Base-by-base conservation (phyloP, 23 red algal genomes). In the Chondrus crispus region DNA sequence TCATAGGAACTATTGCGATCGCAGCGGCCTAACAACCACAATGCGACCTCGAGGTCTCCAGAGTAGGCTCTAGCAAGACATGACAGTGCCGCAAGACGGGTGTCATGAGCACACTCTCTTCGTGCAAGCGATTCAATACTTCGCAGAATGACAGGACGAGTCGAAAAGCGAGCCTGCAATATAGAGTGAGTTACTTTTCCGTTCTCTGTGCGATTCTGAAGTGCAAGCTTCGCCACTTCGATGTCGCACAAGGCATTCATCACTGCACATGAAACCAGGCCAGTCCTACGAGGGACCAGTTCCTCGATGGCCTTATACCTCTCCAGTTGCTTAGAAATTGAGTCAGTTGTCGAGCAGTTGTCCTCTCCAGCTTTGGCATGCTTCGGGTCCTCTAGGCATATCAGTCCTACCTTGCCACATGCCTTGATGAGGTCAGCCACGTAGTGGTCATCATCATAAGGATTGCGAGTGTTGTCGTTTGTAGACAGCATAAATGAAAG, bases 391-490 rank as follows among this genome's bases (percentile, higher is more conserved):
- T 57, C 88, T 19, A 81, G n/a, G 51, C 77, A 92, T 36, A 69
- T 71, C 3, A 92, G 55, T 28, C 74, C 62, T 32, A 92, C 88
- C 40, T 44, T 43, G 18, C 63, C 62, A 43, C 58, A 92, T 8
- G 39, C 43, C 20, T 36, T 30, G 37, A 92, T 28, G 40, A 92
- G 41, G 43, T 82, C 88, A 49, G 36, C n/a, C 10, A 92, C 22
- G 35, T 68, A 92, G 57, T 92, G 88, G 22, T 92, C 88, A 44
- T 92, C 88, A 43, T 92, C 88, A 44, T 38, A 92, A n/a, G 66
- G 41, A 44, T 92, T 92, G 12, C 77, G 57, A 20, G 74, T 46
- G 68, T 92, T 92, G 46, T 92, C 88, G 50, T 92, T 52, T 10
- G 33, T 47, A 33, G 88, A 62, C 11, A 92, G 76, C 45, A 92